Percentiles rank a stretch among this genome's conserved stretches.
These are phyloP conservation scores for Scedosporium boydii DNA, from an alignment of 2,329 filamentous ascomycete genomes.

Conservation along the genomic window DNA sequence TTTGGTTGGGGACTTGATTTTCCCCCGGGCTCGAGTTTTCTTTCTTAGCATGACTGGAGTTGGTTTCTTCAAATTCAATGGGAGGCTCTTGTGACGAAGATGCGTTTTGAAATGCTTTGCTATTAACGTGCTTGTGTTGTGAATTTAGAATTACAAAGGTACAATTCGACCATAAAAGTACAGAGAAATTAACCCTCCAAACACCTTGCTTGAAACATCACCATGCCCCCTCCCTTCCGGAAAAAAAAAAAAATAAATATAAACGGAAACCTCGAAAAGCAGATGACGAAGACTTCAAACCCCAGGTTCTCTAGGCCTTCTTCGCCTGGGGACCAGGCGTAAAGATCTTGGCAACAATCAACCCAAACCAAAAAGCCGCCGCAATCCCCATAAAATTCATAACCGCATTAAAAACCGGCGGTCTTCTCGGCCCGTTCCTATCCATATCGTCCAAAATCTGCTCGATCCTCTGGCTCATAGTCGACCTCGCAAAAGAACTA, in stretches of 20 bases:
- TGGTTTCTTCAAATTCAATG: not conserved
- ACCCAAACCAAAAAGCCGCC: slow-evolving; percentile 18
- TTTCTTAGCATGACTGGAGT: too few relatives aligned
- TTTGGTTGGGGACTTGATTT: not conserved
- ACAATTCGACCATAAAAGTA: not conserved
- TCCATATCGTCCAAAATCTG: slow-evolving; percentile 42
- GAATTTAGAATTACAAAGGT: not conserved
- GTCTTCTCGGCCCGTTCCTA: slow-evolving; percentile 13
- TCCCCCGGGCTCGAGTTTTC: not conserved
- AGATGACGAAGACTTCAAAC: not conserved
- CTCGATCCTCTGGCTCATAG: slow-evolving; percentile 74
- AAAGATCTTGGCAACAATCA: slow-evolving; percentile 9
- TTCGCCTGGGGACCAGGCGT: not conserved
- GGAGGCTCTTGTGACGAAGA: not conserved
- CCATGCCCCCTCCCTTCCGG: not conserved
- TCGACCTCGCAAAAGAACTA: slow-evolving; percentile 63
- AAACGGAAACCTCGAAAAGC: not conserved
- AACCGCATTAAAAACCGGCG: slow-evolving; percentile 19
- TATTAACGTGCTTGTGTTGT: not conserved
- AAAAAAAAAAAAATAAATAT: not conserved
- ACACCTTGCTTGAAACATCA: not conserved
- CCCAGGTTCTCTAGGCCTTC: not conserved
- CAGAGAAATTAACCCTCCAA: not conserved
- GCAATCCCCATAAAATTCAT: slow-evolving; percentile 20
- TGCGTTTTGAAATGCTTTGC: not conserved